phyloP scores from a whole-genome alignment of 1,139 yeast genomes.

The Wickerhamomyces sp. region DNA sequence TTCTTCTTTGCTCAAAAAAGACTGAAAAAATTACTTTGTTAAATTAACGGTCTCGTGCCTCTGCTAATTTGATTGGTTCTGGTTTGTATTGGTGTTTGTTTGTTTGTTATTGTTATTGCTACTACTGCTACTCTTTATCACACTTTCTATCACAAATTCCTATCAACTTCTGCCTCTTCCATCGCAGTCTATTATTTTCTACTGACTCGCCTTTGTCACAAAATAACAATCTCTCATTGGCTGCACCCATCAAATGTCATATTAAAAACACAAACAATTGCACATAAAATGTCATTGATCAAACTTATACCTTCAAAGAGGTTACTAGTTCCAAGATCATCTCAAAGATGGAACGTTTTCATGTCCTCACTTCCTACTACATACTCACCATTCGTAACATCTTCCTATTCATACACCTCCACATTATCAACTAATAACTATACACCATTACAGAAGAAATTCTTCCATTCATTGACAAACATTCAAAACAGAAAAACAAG shows the following conservation, averaged over 20 bases:
- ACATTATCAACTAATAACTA: not conserved
- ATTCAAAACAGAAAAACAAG: no score
- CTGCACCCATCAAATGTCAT: not conserved
- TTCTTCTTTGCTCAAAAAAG: not conserved
- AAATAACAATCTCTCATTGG: not conserved
- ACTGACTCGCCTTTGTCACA: not conserved
- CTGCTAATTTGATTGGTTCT: no score
- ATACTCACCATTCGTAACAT: not conserved
- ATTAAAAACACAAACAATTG: not conserved
- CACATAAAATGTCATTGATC: not conserved
- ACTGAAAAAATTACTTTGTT: no score
- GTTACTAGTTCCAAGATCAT: no score
- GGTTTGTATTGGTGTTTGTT: no score
- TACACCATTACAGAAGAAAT: not conserved
- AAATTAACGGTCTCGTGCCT: no score
- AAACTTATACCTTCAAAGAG: no score
- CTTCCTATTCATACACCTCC: not conserved
- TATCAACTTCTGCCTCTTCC: not conserved
- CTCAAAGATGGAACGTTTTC: not conserved
- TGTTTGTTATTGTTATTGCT: no score
- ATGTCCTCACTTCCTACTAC: not conserved
- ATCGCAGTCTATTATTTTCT: not conserved
- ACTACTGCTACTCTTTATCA: no score
- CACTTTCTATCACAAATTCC: no score
- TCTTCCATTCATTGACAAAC: not conserved